phyloP scores from a whole-genome alignment of 73 alveolate species.

The Paramecium primaurelia region DNA sequence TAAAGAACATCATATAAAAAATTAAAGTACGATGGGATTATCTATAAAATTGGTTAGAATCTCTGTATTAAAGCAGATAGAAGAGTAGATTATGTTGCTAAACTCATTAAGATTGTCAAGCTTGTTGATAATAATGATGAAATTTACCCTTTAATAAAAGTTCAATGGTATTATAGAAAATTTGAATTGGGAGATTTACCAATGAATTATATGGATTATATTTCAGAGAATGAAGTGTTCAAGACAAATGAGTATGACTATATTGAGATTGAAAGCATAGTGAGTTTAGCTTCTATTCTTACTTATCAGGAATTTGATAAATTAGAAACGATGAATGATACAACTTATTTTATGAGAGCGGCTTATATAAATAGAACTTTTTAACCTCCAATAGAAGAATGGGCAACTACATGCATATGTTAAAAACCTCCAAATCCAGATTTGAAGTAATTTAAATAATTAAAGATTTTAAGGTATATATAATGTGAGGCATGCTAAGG shows the following conservation, averaged over 20 bases:
- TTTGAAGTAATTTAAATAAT: constrained; percentile 1
- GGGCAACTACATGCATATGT: constrained; percentile 23
- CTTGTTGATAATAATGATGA: constrained; percentile 11
- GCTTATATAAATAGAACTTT: neutral
- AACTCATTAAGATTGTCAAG: neutral
- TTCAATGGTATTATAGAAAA: constrained; percentile 41
- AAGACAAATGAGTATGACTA: neutral
- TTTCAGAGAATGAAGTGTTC: constrained; percentile 36
- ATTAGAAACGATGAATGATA: neutral
- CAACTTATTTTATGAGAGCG: neutral
- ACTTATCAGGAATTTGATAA: constrained; percentile 19
- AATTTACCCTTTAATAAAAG: constrained; percentile 5
- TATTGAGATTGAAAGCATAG: constrained; percentile 15
- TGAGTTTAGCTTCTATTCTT: neutral
- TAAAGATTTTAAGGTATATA: constrained; percentile 10
- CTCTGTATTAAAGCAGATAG: neutral
- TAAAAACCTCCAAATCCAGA: constrained; percentile 49
- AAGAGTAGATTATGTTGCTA: constrained; percentile 25
- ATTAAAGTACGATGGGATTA: neutral
- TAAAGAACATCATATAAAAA: neutral
- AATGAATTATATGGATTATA: neutral
- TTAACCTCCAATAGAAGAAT: neutral
- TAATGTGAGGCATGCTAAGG: neutral
- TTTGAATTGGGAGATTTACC: constrained; percentile 3
- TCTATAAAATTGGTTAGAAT: constrained; percentile 36